phyloP scores from a whole-genome alignment of 345 rosid genomes.

The Eucalyptus lansdowneana region DNA sequence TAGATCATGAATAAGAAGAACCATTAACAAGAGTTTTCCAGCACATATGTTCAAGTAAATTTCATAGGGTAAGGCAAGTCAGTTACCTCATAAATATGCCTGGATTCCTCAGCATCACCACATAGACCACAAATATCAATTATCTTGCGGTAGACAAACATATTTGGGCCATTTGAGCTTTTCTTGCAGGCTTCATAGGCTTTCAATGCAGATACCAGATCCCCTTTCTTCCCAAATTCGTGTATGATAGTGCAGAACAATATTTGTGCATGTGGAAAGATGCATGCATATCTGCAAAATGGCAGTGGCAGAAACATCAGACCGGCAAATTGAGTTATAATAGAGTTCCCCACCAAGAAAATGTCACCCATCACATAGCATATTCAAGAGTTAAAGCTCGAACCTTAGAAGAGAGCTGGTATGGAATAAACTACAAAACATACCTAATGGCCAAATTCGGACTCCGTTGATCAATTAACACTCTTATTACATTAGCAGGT shows the following conservation, averaged over 20 bases:
- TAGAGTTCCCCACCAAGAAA: not conserved
- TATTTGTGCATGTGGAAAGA: constrained; percentile 54
- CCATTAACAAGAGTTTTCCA: not conserved
- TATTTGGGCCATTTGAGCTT: constrained; percentile 40
- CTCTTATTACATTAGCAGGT: constrained; percentile 34
- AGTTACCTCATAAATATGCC: constrained; percentile 73
- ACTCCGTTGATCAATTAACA: constrained; percentile 43
- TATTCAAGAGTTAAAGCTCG: not conserved
- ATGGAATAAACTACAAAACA: not conserved
- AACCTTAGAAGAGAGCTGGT: not conserved
- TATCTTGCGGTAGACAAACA: constrained; percentile 65
- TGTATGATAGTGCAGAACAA: constrained; percentile 48
- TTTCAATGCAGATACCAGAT: constrained; percentile 57
- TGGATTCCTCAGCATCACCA: constrained; percentile 61
- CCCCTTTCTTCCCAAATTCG: constrained; percentile 71
- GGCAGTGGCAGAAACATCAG: not conserved
- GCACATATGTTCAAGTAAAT: not conserved
- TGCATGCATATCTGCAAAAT: constrained; percentile 56
- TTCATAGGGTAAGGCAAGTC: not conserved
- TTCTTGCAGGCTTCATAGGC: constrained; percentile 60
- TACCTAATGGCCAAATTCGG: constrained; percentile 70
- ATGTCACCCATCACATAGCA: not conserved
- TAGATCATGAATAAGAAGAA: not conserved
- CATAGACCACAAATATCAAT: constrained; percentile 81
- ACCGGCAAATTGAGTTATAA: not conserved